Evolutionary conservation across 2,329 filamentous ascomycete species (phyloP), one percentile per base, ranked within the genome.

Genomic region (Calonectria crousiana): DNA sequence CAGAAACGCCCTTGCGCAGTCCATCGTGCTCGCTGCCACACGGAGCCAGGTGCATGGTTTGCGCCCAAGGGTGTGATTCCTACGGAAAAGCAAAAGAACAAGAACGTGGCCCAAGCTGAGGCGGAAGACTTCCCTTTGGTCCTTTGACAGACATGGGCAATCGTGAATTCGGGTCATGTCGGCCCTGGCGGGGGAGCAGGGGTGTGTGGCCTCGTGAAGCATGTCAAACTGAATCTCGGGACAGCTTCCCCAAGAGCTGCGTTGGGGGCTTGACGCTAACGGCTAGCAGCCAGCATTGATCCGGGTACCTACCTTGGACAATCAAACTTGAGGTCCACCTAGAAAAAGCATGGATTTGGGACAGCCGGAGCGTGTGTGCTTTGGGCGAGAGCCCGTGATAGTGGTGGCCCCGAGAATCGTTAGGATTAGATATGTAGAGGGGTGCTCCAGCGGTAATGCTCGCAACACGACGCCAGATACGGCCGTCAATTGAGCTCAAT

Each of bases 131-230:
- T 62, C 74, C 60, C 72, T 36, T 68, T 58, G 67, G 58, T 62
- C 72, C 66, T 73, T 53, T 30, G 58, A 65, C 28, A 56, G 34
- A 64, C 30, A 41, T 49, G 69, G 52, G 44, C 49, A 53, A 62
- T 73, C 76, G 79, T 81, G 79, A 81, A 81, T 74, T 78, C 77
- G 77, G 79, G 76, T 74, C 76, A 75, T 79, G 74, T 79, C 75
- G 79, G 79, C 72, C 74, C 74, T 52, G 64, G 67, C 67, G 73
- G 73, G 65, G 66, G 47, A 74, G 74, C 76, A 73, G 79, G 79
- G 74, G 70, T 76, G 73, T 75, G 74, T 69, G 78, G 71, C 67
- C 51, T 56, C 53, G 52, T 74, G 75, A 75, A 74, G 74, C 79
- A 72, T 41, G 30, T 75, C 73, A 75, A 77, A 74, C 71, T 68